Percentiles rank a stretch among this genome's conserved stretches.
phyloP scores from a whole-genome alignment of 176 grass and related monocot genomes.

The Dendrocalamus sinicus region DNA sequence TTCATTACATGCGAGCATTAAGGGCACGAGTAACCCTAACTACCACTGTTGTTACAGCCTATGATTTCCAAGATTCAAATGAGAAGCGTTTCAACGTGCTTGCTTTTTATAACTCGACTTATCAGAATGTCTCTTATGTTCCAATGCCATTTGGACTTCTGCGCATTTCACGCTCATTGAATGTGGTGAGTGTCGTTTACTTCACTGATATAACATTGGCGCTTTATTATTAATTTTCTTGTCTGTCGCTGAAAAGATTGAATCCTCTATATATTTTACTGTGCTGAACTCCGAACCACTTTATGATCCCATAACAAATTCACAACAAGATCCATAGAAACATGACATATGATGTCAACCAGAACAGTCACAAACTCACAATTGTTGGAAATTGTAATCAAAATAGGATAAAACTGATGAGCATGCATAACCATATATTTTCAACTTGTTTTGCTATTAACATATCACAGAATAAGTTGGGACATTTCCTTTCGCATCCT shows the following conservation, averaged over 20 bases:
- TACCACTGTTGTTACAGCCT: constrained; percentile 49
- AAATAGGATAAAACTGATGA: constrained; percentile 11
- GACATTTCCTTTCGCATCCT: not conserved
- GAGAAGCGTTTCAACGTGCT: constrained; percentile 52
- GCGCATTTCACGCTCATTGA: constrained; percentile 52
- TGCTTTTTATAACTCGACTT: constrained; percentile 60
- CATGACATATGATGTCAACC: not conserved
- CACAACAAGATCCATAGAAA: not conserved
- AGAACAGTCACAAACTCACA: not conserved
- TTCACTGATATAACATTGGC: constrained; percentile 3
- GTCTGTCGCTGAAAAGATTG: not conserved
- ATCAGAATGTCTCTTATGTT: constrained; percentile 52
- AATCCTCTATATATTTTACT: constrained; percentile 8
- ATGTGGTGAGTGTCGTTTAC: constrained; percentile 46
- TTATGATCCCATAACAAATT: not conserved
- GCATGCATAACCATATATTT: constrained; percentile 14
- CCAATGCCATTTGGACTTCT: constrained; percentile 51
- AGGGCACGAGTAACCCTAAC: constrained; percentile 23
- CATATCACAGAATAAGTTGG: not conserved
- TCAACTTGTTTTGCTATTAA: not conserved
- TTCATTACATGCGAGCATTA: constrained; percentile 8
- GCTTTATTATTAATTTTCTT: constrained; percentile 8
- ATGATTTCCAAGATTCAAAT: constrained; percentile 67
- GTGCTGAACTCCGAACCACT: constrained; percentile 4
- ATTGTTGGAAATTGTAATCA: not conserved